Evolutionary conservation across 169 alveolate genomes (phyloP).

Genomic region (Toxoplasma gondii): DNA sequence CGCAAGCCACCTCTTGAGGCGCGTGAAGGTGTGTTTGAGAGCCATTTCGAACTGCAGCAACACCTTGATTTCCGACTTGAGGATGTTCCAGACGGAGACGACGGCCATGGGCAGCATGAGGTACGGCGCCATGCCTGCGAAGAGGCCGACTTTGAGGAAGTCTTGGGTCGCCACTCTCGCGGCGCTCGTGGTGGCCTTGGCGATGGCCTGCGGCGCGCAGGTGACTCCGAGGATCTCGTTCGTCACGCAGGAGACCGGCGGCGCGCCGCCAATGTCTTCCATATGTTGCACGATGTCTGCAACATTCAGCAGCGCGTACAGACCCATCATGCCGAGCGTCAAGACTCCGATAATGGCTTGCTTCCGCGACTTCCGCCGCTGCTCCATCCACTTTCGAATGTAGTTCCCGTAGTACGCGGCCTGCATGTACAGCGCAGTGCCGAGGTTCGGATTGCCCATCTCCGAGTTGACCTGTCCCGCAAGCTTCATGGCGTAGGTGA

Average conservation of each 20-base stretch:
- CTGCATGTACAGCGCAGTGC: slow-evolving; percentile 21
- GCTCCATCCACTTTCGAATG: slow-evolving; percentile 34
- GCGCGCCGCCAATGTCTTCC: slow-evolving; percentile 41
- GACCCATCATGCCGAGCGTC: slow-evolving; percentile 23
- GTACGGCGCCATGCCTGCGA: slow-evolving; percentile 37
- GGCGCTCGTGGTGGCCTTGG: slow-evolving; percentile 42
- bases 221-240: slow-evolving; percentile 26
- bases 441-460: slow-evolving; percentile 40
- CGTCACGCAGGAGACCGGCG: slow-evolving; percentile 40
- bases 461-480: slow-evolving; percentile 34
- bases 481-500: slow-evolving; percentile 37
- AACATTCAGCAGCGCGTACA: slow-evolving; percentile 31
- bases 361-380: slow-evolving; percentile 14
- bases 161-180: slow-evolving; percentile 35
- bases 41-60: slow-evolving; percentile 54
- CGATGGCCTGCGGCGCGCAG: slow-evolving; percentile 49
- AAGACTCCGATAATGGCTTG: slow-evolving; percentile 40
- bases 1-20: slow-evolving; percentile 28
- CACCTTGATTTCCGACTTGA: slow-evolving; percentile 44
- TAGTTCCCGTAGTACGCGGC: slow-evolving; percentile 50
- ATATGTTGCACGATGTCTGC: slow-evolving; percentile 44
- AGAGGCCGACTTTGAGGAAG: slow-evolving; percentile 41
- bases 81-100: slow-evolving; percentile 47
- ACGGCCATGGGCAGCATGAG: slow-evolving; percentile 45
- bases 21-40: slow-evolving; percentile 11